Percentiles rank a stretch among this genome's conserved stretches.
phyloP scores from a whole-genome alignment of 2,329 filamentous ascomycete genomes.

The Aureobasidium melanogenum region DNA sequence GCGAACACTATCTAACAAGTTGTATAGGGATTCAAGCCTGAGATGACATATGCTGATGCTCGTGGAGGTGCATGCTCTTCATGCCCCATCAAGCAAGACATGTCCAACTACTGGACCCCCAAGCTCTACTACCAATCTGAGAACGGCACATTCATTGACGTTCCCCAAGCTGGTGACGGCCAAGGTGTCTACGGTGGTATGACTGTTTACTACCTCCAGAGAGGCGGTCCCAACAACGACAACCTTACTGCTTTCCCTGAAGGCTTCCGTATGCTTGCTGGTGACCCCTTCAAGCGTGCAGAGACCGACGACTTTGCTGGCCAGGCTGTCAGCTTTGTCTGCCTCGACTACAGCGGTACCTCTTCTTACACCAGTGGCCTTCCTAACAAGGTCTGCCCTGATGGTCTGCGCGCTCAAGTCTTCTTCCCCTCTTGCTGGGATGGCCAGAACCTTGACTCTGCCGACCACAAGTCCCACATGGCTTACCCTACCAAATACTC shows the following conservation, averaged over 20 bases:
- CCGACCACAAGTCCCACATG: constrained; percentile 57
- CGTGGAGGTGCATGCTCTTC: constrained; percentile 59
- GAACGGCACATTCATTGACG: constrained; percentile 50
- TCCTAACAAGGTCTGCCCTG: constrained; percentile 60
- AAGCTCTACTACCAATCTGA: constrained; percentile 58
- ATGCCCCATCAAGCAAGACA: constrained; percentile 58
- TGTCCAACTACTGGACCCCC: constrained; percentile 72
- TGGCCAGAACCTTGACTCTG: constrained; percentile 47
- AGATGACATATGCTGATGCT: constrained; percentile 53
- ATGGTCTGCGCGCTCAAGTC: constrained; percentile 53
- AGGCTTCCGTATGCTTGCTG: constrained; percentile 63
- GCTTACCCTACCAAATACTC: constrained; percentile 44
- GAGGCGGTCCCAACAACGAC: constrained; percentile 49
- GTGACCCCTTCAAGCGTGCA: constrained; percentile 50
- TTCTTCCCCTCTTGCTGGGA: constrained; percentile 71
- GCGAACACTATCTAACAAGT: neutral
- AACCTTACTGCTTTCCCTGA: constrained; percentile 60
- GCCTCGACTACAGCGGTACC: constrained; percentile 40
- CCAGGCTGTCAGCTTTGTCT: constrained; percentile 49
- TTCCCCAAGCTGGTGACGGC: constrained; percentile 45
- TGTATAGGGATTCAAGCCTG: constrained; percentile 47
- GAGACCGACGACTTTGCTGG: constrained; percentile 46
- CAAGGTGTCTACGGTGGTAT: constrained; percentile 46
- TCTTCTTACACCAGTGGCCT: constrained; percentile 49
- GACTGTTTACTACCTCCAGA: constrained; percentile 62